Percentiles rank a stretch among this genome's conserved stretches.
Conservation (phyloP, 2,329 filamentous ascomycete species). For the Graphium sp. region DNA sequence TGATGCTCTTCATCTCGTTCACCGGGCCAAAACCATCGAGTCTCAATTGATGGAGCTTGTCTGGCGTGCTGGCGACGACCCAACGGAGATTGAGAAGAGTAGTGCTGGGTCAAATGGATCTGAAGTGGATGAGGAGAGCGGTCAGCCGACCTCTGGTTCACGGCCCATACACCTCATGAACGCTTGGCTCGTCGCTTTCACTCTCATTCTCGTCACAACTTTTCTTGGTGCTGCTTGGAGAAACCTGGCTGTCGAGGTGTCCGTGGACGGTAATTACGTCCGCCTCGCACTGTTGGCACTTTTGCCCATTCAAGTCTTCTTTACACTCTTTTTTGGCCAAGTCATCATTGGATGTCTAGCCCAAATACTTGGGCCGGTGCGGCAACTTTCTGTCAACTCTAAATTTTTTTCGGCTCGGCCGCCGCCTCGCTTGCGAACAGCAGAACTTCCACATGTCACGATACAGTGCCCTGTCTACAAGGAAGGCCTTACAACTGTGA, state of each 20-base stretch:
- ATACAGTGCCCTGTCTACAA: constrained; percentile 85
- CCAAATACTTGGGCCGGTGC: constrained; percentile 60
- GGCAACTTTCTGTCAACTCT: constrained; percentile 58
- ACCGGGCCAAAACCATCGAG: constrained; percentile 56
- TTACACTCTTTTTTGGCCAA: constrained; percentile 67
- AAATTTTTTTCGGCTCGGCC: constrained; percentile 67
- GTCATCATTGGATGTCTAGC: constrained; percentile 62
- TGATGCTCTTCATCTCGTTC: constrained; percentile 53
- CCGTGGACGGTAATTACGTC: constrained; percentile 43
- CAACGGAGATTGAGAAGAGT: no score
- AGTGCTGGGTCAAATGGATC: no score
- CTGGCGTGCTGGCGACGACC: constrained; percentile 44
- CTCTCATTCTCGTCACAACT: constrained; percentile 45
- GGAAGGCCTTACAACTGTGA: constrained; percentile 60
- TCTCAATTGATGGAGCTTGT: constrained; percentile 63
- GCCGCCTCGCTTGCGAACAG: constrained; percentile 40
- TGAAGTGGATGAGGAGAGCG: constrained; percentile 52
- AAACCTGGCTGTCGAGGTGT: constrained; percentile 50
- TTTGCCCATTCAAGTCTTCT: constrained; percentile 60
- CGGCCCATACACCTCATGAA: constrained; percentile 55
- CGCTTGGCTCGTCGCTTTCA: constrained; percentile 48
- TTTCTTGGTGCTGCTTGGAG: constrained; percentile 56
- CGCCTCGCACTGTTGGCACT: constrained; percentile 50
- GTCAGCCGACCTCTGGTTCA: constrained; percentile 45
- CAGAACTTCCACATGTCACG: constrained; percentile 53